Conservation (phyloP, 345 rosid species). For the Bretschneidera sinensis region DNA sequence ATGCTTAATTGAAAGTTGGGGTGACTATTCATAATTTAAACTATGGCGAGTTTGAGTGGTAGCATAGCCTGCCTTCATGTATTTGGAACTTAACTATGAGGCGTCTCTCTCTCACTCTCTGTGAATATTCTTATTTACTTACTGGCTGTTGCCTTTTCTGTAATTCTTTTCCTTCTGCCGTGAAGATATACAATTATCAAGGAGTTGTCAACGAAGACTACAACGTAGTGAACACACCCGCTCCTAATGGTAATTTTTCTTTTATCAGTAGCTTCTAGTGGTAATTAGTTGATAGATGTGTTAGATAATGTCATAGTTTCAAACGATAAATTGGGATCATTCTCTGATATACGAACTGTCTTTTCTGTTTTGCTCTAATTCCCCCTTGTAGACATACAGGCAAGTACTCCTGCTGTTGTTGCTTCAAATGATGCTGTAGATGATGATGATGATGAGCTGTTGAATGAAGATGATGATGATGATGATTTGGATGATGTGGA, state of each 20-base stretch:
- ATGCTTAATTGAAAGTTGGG: not conserved
- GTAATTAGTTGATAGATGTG: not conserved
- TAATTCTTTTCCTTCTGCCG: not conserved
- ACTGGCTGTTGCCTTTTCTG: slow-evolving; percentile 10
- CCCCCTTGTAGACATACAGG: slow-evolving; percentile 55
- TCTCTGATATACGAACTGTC: not conserved
- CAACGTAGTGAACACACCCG: slow-evolving; percentile 86
- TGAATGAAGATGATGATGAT: slow-evolving; percentile 91
- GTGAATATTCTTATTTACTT: slow-evolving; percentile 8
- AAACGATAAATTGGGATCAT: not conserved
- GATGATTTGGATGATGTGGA: slow-evolving; percentile 89
- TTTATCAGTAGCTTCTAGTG: too few species aligned
- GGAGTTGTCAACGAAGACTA: slow-evolving; percentile 82
- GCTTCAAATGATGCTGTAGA: slow-evolving; percentile 47
- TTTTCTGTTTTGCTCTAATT: slow-evolving; percentile 10
- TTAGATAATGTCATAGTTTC: too few species aligned
- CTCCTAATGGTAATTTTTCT: slow-evolving; percentile 69
- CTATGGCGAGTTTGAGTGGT: too few species aligned
- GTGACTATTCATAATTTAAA: too few species aligned
- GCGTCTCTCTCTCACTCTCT: not conserved
- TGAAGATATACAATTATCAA: slow-evolving; percentile 92
- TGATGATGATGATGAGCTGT: slow-evolving; percentile 81
- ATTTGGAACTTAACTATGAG: not conserved
- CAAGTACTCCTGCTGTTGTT: slow-evolving; percentile 63
- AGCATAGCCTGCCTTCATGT: not conserved